Percentiles rank a stretch among this genome's conserved stretches.
Evolutionary conservation across 208 protist genomes (phyloP).

Genomic region (Wallacemonas collosoma): DNA sequence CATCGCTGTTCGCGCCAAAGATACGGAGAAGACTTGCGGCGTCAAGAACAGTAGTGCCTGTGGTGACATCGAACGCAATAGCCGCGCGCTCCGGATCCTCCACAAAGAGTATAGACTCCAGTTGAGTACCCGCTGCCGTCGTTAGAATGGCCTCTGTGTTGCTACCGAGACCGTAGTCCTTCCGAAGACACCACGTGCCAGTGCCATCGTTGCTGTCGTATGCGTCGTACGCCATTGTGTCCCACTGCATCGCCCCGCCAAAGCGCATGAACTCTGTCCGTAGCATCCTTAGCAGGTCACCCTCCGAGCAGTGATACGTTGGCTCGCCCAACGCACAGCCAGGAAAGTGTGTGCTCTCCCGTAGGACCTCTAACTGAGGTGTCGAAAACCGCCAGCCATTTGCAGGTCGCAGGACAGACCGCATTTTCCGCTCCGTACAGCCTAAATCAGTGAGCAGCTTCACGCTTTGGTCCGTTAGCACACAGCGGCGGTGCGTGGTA

Average conservation of each 20-base stretch:
- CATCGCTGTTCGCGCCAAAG: constrained; percentile 50
- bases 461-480: constrained; percentile 67
- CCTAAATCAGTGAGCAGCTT: constrained; percentile 77
- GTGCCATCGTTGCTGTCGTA: constrained; percentile 67
- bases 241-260: constrained; percentile 71
- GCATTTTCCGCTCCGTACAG: constrained; percentile 50
- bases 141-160: constrained; percentile 71
- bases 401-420: constrained; percentile 44
- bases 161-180: constrained; percentile 67
- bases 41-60: constrained; percentile 36
- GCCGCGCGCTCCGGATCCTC: constrained; percentile 58
- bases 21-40: constrained; percentile 15
- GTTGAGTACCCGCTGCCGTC: constrained; percentile 36
- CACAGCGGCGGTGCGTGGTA: constrained; percentile 45
- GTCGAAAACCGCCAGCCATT: constrained; percentile 69
- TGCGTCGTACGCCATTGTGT: constrained; percentile 53
- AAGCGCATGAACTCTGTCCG: constrained; percentile 79
- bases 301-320: constrained; percentile 73
- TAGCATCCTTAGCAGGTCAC: constrained; percentile 55
- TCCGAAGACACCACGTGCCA: constrained; percentile 67
- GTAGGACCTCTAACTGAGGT: constrained; percentile 42
- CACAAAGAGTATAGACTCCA: constrained; percentile 50
- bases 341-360: constrained; percentile 56
- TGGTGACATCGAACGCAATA: constrained; percentile 69
- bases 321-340: constrained; percentile 68